These are phyloP conservation scores for Russula sp. DNA, from an alignment of 768 basidiomycete species.

Conservation along the genomic window DNA sequence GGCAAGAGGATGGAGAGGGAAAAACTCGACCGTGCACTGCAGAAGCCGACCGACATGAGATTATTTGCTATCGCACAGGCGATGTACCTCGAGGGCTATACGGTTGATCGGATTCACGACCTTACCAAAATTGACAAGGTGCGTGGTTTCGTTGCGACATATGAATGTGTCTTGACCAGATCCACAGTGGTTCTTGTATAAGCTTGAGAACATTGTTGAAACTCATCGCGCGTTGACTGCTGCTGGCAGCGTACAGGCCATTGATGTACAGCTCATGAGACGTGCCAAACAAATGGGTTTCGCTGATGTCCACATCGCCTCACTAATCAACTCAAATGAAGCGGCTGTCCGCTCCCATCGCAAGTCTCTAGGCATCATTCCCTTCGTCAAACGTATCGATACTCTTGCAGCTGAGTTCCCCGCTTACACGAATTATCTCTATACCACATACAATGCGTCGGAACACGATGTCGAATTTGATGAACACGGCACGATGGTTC, in stretches of 20 bases:
- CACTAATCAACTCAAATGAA: conserved; percentile 67
- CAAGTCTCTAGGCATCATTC: conserved; percentile 82
- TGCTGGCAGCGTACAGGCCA: conserved; percentile 57
- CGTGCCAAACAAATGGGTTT: conserved; percentile 94
- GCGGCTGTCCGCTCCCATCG: conserved; percentile 75
- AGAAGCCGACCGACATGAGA: conserved; percentile 88
- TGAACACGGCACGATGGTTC: conserved; percentile 98
- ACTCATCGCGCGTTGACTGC: conserved; percentile 71
- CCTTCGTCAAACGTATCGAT: conserved; percentile 99
- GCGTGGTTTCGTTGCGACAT: conserved; percentile 2
- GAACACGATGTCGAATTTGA: conserved; percentile 93
- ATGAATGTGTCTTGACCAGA: not conserved
- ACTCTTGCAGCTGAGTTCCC: conserved; percentile 98
- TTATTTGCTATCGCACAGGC: conserved; percentile 97
- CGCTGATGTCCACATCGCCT: conserved; percentile 87
- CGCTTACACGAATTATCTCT: conserved; percentile 97
- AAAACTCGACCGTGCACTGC: conserved; percentile 73
- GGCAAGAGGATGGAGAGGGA: conserved; percentile 53
- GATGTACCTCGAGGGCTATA: conserved; percentile 89
- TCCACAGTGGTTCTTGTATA: conserved; percentile 91
- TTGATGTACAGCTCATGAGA: conserved; percentile 71
- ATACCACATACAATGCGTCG: conserved; percentile 97
- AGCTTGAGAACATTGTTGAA: conserved; percentile 96
- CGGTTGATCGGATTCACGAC: conserved; percentile 84
- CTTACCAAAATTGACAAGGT: conserved; percentile 98